Conservation (phyloP, 352 stramenopile species). For the Pythium aquatile region DNA sequence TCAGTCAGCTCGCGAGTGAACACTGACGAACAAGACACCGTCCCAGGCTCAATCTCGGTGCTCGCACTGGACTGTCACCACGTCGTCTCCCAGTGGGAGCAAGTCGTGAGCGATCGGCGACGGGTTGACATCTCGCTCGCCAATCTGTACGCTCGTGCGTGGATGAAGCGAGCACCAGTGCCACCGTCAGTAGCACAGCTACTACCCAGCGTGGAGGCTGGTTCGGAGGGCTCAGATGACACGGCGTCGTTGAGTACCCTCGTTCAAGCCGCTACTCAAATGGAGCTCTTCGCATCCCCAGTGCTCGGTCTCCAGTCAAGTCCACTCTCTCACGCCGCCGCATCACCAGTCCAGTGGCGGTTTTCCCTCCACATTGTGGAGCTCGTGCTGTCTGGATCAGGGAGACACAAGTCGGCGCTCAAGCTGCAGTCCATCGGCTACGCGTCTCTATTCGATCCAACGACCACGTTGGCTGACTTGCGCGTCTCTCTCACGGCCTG, state of each 20-base stretch:
- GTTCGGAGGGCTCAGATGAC: background rate
- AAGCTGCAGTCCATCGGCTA: constrained; percentile 9
- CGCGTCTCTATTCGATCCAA: background rate
- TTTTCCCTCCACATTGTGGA: constrained; percentile 12
- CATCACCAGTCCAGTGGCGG: background rate
- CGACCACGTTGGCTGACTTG: constrained; percentile 5
- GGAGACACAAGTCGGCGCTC: background rate
- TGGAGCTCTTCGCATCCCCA: background rate
- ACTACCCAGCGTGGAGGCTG: background rate
- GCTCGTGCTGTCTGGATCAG: background rate
- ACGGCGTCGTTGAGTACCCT: background rate
- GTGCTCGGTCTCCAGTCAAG: background rate
- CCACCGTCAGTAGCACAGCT: background rate
- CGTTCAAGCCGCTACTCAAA: background rate
- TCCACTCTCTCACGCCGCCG: background rate
- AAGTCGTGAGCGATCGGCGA: background rate
- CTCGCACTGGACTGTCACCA: constrained; percentile 10
- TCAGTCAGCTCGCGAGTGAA: background rate
- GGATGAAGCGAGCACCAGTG: background rate
- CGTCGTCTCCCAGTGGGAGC: constrained; percentile 3
- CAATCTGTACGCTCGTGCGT: constrained; percentile 6
- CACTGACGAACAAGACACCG: background rate
- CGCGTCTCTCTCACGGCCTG: constrained; percentile 3
- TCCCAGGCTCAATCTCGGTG: background rate
- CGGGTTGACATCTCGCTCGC: background rate